Evolutionary conservation across 768 basidiomycete species (phyloP).

Genomic region (Leccinum uliginosum): DNA sequence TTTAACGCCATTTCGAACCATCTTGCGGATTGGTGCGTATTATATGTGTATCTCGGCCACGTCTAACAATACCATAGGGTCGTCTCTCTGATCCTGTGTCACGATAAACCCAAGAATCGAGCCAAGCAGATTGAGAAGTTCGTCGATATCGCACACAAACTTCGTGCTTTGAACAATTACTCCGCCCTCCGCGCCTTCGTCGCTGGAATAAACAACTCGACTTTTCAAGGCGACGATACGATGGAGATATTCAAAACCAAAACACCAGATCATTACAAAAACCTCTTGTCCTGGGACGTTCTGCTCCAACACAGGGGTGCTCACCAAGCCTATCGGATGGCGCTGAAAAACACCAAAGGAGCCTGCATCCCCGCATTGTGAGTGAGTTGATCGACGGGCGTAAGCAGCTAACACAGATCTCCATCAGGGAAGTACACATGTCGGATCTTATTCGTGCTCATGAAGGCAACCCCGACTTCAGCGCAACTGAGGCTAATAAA

Average conservation of each 20-base stretch:
- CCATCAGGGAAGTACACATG: slow-evolving; percentile 80
- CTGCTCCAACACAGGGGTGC: slow-evolving; percentile 77
- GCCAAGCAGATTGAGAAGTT: slow-evolving; percentile 86
- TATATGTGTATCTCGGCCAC: neutral
- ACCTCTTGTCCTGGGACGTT: slow-evolving; percentile 77
- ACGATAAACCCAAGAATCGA: slow-evolving; percentile 70
- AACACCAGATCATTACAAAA: slow-evolving; percentile 68
- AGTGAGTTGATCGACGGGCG: slow-evolving; percentile 22
- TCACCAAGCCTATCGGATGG: slow-evolving; percentile 89
- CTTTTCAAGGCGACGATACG: slow-evolving; percentile 71
- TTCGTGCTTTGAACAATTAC: slow-evolving; percentile 87
- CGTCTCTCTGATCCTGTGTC: slow-evolving; percentile 83
- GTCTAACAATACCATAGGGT: slow-evolving; percentile 54
- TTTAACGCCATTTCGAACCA: slow-evolving; percentile 80
- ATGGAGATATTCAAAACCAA: slow-evolving; percentile 68
- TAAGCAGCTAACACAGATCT: slow-evolving; percentile 9
- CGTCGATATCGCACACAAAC: slow-evolving; percentile 73
- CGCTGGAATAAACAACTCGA: slow-evolving; percentile 86
- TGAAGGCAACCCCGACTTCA: slow-evolving; percentile 76
- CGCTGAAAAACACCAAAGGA: slow-evolving; percentile 79
- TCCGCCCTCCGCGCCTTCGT: slow-evolving; percentile 89
- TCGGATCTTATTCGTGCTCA: slow-evolving; percentile 86
- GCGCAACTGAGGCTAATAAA: slow-evolving; percentile 56
- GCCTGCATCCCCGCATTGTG: slow-evolving; percentile 85
- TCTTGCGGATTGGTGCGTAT: slow-evolving; percentile 71